Conservation (phyloP, 495 filamentous ascomycete species). For the Penicillium canariense region DNA sequence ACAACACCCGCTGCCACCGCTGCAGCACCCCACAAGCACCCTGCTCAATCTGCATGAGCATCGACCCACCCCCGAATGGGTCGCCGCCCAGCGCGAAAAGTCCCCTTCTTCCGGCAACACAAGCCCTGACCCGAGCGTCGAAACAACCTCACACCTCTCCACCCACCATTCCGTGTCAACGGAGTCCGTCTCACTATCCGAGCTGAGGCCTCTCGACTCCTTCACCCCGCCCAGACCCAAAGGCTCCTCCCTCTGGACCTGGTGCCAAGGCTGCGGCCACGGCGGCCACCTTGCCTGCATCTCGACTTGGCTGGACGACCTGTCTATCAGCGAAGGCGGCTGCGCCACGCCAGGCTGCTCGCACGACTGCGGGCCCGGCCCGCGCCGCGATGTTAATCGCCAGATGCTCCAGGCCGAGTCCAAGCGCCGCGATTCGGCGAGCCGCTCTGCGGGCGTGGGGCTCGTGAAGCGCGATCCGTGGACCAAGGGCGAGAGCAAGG, state of each 20-base stretch:
- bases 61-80: slow-evolving; percentile 53
- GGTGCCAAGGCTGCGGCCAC: slow-evolving; percentile 73
- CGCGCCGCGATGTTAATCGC: slow-evolving; percentile 49
- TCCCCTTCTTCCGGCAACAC: slow-evolving; percentile 5
- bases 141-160: slow-evolving; percentile 25
- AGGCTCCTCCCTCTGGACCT: slow-evolving; percentile 56
- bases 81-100: slow-evolving; percentile 24
- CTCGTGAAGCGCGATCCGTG: slow-evolving; percentile 46
- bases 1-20: slow-evolving; percentile 44
- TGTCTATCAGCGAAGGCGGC: slow-evolving; percentile 60
- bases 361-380: slow-evolving; percentile 68
- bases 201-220: slow-evolving; percentile 13
- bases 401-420: slow-evolving; percentile 32
- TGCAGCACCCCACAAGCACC: slow-evolving; percentile 44
- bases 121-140: slow-evolving; percentile 16
- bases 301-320: slow-evolving; percentile 59
- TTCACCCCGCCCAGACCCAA: slow-evolving; percentile 28
- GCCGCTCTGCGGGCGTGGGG: slow-evolving; percentile 34
- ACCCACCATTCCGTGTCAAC: slow-evolving; percentile 32
- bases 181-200: slow-evolving; percentile 27
- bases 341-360: slow-evolving; percentile 72
- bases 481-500: slow-evolving; percentile 42
- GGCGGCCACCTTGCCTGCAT: slow-evolving; percentile 72
- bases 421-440: slow-evolving; percentile 37
- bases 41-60: slow-evolving; percentile 46